Conservation (phyloP, 164 flowering plant genomes). For the Aristolochia californica region DNA sequence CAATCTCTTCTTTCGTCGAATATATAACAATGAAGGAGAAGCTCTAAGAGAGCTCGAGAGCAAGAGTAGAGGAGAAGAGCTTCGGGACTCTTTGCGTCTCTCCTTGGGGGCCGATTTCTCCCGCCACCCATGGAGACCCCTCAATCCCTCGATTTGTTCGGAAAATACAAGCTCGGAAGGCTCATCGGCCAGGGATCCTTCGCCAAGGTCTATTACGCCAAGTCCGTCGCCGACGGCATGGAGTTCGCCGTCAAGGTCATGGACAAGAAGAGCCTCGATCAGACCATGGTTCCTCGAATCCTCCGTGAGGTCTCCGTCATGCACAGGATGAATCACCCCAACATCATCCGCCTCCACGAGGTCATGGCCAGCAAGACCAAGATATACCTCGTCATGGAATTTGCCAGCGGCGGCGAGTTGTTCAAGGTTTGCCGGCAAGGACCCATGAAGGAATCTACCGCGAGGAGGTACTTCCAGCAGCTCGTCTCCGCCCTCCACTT, state of each 20-base stretch:
- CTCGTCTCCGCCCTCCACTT: too few species aligned
- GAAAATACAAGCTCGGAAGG: conserved; percentile 53
- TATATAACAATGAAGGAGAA: too few species aligned
- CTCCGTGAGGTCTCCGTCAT: conserved; percentile 56
- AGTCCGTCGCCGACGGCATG: conserved; percentile 32
- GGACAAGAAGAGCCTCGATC: conserved; percentile 36
- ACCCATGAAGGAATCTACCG: too few species aligned
- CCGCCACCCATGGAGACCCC: too few species aligned
- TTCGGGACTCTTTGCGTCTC: too few species aligned
- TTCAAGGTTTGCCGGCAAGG: conserved; percentile 24
- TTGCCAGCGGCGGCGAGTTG: conserved; percentile 62
- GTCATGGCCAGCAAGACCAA: conserved; percentile 62
- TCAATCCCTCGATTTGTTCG: conserved; percentile 19
- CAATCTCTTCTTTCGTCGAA: too few species aligned
- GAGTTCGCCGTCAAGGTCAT: conserved; percentile 66
- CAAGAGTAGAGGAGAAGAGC: too few species aligned
- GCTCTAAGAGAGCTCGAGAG: too few species aligned
- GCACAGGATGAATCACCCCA: conserved; percentile 52
- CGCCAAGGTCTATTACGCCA: conserved; percentile 67
- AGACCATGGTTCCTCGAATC: conserved; percentile 22
- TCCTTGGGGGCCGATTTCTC: too few species aligned
- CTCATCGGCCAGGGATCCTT: conserved; percentile 63
- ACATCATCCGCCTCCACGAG: conserved; percentile 48
- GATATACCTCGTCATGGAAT: conserved; percentile 69
- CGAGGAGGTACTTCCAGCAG: too few species aligned